phyloP scores from a whole-genome alignment of 768 basidiomycete species.

The Leccinum rimulosum region DNA sequence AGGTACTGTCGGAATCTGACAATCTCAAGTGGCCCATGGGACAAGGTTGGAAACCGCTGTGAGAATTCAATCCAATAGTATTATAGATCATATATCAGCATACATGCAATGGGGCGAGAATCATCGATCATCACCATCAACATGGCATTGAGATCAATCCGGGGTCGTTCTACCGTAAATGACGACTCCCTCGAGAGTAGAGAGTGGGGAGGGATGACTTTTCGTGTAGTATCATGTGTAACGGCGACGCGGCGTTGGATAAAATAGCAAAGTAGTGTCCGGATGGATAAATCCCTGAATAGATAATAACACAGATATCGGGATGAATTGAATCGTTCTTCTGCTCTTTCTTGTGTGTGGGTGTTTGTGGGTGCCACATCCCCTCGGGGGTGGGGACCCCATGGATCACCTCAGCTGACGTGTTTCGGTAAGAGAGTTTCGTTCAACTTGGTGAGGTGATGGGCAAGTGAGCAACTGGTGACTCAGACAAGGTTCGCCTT shows the following conservation, averaged over 20 bases:
- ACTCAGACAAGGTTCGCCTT: constrained; percentile 47
- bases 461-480: not conserved
- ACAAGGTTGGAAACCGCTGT: constrained; percentile 52
- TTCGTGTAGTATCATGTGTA: not conserved
- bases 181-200: not conserved
- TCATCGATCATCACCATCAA: not conserved
- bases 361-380: not conserved
- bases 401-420: not conserved
- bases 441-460: not conserved
- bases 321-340: not conserved
- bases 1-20: constrained; percentile 35
- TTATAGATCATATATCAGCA: not conserved
- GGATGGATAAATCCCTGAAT: not conserved
- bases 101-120: not conserved
- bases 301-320: not conserved
- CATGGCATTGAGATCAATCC: not conserved
- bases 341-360: not conserved
- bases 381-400: not conserved
- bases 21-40: constrained; percentile 61
- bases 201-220: not conserved
- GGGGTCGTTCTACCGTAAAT: not conserved
- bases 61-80: not conserved
- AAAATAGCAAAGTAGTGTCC: not conserved
- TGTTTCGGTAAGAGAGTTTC: not conserved
- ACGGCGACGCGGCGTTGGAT: not conserved